A percentile compares a stretch with the other conserved stretches of the same genome.
Conservation (phyloP, 208 protist species). For the Porcisia deanei region DNA sequence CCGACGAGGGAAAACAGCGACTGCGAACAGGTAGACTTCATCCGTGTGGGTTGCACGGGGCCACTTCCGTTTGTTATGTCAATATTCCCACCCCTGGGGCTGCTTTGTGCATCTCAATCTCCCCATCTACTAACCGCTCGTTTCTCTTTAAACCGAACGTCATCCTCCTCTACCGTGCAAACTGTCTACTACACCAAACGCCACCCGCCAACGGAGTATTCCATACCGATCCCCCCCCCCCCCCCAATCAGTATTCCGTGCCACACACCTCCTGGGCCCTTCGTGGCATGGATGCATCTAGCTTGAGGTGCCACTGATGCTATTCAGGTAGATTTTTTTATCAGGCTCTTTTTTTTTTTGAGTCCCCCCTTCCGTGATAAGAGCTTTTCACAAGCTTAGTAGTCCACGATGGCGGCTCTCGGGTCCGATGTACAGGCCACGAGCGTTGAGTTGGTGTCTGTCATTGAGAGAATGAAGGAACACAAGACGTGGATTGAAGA, state of each 20-base stretch:
- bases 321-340: background rate
- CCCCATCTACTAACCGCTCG: no score
- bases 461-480: constrained; percentile 92
- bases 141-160: background rate
- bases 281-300: background rate
- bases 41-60: no score
- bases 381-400: background rate
- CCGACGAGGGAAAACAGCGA: no score
- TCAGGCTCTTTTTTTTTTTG: no score
- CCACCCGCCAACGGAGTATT: no score
- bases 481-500: constrained; percentile 60
- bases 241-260: background rate
- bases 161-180: background rate
- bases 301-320: background rate
- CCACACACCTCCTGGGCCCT: background rate
- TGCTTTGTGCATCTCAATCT: no score
- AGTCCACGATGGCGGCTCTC: constrained; percentile 63
- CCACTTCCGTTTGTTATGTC: no score
- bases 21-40: no score
- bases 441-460: constrained; percentile 84
- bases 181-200: background rate
- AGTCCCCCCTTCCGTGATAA: no score
- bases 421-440: constrained; percentile 84
- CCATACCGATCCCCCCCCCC: background rate
- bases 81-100: no score